Percentiles rank a stretch among this genome's conserved stretches.
Conservation (phyloP, 2,329 filamentous ascomycete species). For the Nannizziopsis barbatae region DNA sequence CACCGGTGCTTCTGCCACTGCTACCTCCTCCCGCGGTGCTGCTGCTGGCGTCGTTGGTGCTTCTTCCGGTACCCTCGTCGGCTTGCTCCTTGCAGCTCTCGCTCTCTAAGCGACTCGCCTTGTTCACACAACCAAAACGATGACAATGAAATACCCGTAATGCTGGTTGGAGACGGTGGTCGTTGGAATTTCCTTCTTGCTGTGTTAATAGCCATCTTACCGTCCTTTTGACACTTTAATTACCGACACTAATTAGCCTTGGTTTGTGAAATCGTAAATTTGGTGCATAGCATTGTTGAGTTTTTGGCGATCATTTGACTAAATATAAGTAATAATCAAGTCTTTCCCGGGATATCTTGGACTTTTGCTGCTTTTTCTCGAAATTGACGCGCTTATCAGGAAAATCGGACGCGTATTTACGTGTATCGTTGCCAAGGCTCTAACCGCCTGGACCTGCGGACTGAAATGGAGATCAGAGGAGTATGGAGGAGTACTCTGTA, state of each 20-base stretch:
- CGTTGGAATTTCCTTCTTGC: constrained; percentile 5
- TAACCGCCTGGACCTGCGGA: too few species aligned
- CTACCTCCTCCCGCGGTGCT: constrained; percentile 18
- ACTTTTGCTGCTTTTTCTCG: too few species aligned
- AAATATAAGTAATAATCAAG: too few species aligned
- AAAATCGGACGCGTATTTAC: too few species aligned
- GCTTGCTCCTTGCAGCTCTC: constrained; percentile 28
- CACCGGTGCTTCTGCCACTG: constrained; percentile 14
- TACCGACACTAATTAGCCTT: neutral
- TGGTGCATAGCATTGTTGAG: too few species aligned
- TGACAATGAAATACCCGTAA: constrained; percentile 3
- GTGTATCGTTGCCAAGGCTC: too few species aligned
- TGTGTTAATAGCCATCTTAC: constrained; percentile 5
- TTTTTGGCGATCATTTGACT: too few species aligned
- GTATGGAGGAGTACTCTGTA: too few species aligned
- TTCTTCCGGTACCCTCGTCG: constrained; percentile 27
- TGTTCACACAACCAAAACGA: constrained; percentile 1
- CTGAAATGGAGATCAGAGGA: too few species aligned
- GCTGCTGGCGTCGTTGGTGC: constrained; percentile 24
- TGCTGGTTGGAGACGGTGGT: constrained; percentile 5
- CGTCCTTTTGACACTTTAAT: constrained; percentile 3
- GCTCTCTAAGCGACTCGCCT: constrained; percentile 24
- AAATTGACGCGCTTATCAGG: too few species aligned
- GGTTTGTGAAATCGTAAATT: too few species aligned
- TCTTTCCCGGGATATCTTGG: too few species aligned